Percentiles rank a stretch among this genome's conserved stretches.
Evolutionary conservation across 345 rosid genomes (phyloP).

Genomic region (Lepidium africanum): DNA sequence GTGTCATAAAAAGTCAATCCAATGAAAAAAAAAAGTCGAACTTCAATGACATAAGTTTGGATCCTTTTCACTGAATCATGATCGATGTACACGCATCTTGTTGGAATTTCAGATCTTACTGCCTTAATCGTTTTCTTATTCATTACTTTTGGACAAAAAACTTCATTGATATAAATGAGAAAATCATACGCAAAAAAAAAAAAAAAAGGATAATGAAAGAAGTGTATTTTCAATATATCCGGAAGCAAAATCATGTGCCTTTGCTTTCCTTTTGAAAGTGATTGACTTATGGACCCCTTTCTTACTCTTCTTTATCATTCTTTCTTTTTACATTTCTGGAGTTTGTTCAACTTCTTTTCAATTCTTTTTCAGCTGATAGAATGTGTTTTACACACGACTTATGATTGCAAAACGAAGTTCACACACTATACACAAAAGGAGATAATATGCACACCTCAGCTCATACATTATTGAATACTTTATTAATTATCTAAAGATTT

Average conservation of each 20-base stretch:
- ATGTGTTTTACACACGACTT: conserved; percentile 4
- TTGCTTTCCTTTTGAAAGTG: conserved; percentile 26
- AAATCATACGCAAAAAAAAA: neutral
- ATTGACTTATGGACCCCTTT: conserved; percentile 21
- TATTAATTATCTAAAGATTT: neutral
- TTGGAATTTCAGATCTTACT: conserved; percentile 6
- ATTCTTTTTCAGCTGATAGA: conserved; percentile 14
- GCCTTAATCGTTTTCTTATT: neutral
- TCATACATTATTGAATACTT: neutral
- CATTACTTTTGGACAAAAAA: neutral
- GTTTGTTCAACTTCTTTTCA: conserved; percentile 26
- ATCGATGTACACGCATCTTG: conserved; percentile 10
- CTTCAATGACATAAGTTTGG: conserved; percentile 16
- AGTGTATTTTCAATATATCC: conserved; percentile 16
- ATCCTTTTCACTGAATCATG: conserved; percentile 17
- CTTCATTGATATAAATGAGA: neutral
- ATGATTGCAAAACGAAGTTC: conserved; percentile 1
- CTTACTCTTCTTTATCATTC: neutral
- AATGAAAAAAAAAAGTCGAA: conserved; percentile 8
- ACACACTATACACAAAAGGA: neutral
- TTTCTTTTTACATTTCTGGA: conserved; percentile 9
- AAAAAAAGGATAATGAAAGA: conserved; percentile 20
- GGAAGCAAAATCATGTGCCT: conserved; percentile 29
- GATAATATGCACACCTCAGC: neutral
- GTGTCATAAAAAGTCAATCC: conserved; percentile 30